A percentile compares a stretch with the other conserved stretches of the same genome.
These are phyloP conservation scores for Inga laurina DNA, from an alignment of 306 rosid species.

Conservation along the genomic window DNA sequence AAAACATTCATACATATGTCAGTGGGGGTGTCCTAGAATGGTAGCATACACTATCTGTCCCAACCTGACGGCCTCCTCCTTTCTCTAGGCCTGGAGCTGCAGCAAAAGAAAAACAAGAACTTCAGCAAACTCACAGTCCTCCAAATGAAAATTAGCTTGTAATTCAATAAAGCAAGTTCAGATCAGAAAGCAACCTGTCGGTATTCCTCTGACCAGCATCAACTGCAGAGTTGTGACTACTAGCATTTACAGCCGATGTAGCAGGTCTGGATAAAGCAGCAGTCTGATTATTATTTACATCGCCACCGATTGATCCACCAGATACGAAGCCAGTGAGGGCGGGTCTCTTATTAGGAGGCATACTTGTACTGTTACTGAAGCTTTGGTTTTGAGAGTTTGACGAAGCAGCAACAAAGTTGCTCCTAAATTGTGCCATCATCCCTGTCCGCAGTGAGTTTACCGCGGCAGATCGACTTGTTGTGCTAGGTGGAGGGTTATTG, in stretches of 20 bases:
- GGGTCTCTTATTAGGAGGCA: conserved; percentile 59
- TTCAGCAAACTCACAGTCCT: conserved; percentile 37
- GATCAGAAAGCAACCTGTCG: conserved; percentile 57
- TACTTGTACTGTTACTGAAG: conserved; percentile 43
- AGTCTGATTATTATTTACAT: conserved; percentile 36
- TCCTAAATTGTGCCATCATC: conserved; percentile 85
- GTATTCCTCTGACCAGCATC: conserved; percentile 48
- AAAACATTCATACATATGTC: conserved; percentile 25
- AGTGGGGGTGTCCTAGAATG: conserved; percentile 13
- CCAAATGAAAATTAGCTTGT: background rate
- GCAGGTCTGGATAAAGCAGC: conserved; percentile 37
- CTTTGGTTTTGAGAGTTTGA: conserved; percentile 60
- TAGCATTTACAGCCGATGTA: conserved; percentile 43
- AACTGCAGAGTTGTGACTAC: conserved; percentile 49
- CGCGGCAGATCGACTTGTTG: conserved; percentile 69
- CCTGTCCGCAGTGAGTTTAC: conserved; percentile 87
- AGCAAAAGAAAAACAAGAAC: conserved; percentile 28
- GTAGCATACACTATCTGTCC: conserved; percentile 59
- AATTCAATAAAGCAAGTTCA: background rate
- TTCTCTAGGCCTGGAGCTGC: conserved; percentile 79
- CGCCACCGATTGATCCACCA: conserved; percentile 91
- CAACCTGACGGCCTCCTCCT: conserved; percentile 92
- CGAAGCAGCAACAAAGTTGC: conserved; percentile 82
- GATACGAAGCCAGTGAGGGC: conserved; percentile 84
- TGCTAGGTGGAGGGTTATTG: conserved; percentile 46